Evolutionary conservation across 805 yeast genomes (phyloP).

Genomic region (Ogataea parapolymorpha): DNA sequence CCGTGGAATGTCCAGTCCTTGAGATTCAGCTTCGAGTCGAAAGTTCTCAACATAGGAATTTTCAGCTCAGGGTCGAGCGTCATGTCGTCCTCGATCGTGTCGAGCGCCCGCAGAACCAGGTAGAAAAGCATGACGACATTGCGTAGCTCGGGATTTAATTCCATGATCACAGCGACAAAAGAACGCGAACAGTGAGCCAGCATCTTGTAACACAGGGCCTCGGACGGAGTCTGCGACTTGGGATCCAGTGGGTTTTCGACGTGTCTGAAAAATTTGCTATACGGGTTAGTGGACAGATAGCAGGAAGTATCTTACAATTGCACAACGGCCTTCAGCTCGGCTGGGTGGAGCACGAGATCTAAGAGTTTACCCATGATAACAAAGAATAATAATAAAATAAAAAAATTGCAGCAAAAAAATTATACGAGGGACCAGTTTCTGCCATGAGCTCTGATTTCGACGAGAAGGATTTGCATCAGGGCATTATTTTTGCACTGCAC

Average conservation of each 20-base stretch:
- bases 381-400: background rate
- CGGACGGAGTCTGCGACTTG: conserved; percentile 38
- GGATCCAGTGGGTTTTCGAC: conserved; percentile 49
- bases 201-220: conserved; percentile 64
- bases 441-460: conserved; percentile 8
- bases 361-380: conserved; percentile 54
- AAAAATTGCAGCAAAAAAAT: background rate
- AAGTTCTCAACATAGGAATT: conserved; percentile 67
- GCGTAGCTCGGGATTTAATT: conserved; percentile 85
- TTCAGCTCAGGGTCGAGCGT: conserved; percentile 68
- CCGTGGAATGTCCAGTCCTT: conserved; percentile 82
- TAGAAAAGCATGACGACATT: conserved; percentile 82
- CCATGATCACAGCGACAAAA: conserved; percentile 89
- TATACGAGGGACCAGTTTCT: conserved; percentile 2
- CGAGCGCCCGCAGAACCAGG: conserved; percentile 82
- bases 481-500: conserved; percentile 61
- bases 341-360: conserved; percentile 65
- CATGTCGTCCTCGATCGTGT: conserved; percentile 97
- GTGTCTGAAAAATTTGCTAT: conserved; percentile 47
- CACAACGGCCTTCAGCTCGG: conserved; percentile 64
- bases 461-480: conserved; percentile 56
- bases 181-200: conserved; percentile 78
- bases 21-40: conserved; percentile 58
- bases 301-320: conserved; percentile 44
- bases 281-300: conserved; percentile 2